Percentiles rank a stretch among this genome's conserved stretches.
phyloP scores from a whole-genome alignment of 192 early-diverging fungal genomes.

The Coemansia sp. region DNA sequence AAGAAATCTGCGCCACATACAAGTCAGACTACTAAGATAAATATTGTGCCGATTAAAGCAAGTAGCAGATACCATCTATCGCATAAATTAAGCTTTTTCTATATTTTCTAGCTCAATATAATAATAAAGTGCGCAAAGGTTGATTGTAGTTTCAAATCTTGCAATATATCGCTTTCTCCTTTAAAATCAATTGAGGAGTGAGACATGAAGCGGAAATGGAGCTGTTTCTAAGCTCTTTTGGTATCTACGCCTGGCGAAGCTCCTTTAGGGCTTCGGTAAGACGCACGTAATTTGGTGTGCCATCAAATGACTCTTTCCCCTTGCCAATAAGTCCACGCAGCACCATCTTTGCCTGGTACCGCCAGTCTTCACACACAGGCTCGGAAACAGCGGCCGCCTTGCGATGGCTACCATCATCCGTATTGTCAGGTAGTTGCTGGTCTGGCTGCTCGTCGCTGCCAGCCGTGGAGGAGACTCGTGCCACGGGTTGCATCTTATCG shows the following conservation, averaged over 20 bases:
- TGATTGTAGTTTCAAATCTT: no score
- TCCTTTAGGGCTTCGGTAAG: constrained; percentile 65
- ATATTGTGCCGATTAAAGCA: no score
- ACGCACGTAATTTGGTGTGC: constrained; percentile 59
- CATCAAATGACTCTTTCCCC: constrained; percentile 74
- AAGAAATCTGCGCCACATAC: constrained; percentile 2
- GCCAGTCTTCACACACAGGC: constrained; percentile 85
- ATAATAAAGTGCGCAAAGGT: no score
- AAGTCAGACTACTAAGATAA: background rate
- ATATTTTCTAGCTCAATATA: no score
- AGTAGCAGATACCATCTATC: no score
- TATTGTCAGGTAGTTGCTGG: constrained; percentile 16
- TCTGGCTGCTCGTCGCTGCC: constrained; percentile 25
- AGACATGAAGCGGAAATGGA: no score
- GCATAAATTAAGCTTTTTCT: no score
- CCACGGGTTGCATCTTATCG: constrained; percentile 43
- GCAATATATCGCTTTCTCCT: no score
- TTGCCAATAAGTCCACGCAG: constrained; percentile 83
- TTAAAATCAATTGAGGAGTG: no score
- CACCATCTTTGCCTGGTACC: constrained; percentile 78
- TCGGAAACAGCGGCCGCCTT: constrained; percentile 43
- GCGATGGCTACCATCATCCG: constrained; percentile 19
- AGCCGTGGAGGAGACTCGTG: constrained; percentile 32
- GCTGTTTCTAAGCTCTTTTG: background rate
- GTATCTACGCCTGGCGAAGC: constrained; percentile 41